Conservation (phyloP, 306 rosid genomes). For the Rosa persica region DNA sequence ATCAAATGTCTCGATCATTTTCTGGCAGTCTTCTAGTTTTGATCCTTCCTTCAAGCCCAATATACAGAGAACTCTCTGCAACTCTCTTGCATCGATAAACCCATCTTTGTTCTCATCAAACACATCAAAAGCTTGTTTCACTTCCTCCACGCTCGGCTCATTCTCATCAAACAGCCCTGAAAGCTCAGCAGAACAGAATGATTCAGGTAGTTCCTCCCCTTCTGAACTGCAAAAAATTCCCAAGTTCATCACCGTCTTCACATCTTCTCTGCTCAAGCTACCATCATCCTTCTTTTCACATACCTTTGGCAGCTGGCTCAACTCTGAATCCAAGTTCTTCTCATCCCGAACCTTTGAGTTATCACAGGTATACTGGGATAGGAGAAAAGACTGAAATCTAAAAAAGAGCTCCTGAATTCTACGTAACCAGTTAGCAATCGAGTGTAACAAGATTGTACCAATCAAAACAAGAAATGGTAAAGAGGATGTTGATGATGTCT, state of each 20-base stretch:
- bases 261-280: slow-evolving; percentile 51
- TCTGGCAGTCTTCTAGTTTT: slow-evolving; percentile 48
- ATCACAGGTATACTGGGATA: slow-evolving; percentile 13
- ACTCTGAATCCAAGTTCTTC: slow-evolving; percentile 21
- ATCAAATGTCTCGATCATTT: slow-evolving; percentile 65
- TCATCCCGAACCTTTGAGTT: slow-evolving; percentile 25
- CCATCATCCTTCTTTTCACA: slow-evolving; percentile 33
- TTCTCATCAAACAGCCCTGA: slow-evolving; percentile 67
- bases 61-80: slow-evolving; percentile 57
- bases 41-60: slow-evolving; percentile 58
- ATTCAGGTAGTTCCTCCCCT: slow-evolving; percentile 39
- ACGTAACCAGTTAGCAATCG: slow-evolving; percentile 7
- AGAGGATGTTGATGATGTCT: slow-evolving; percentile 6
- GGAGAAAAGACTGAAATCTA: slow-evolving; percentile 27
- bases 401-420: slow-evolving; percentile 6
- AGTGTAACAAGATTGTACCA: background rate
- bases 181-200: slow-evolving; percentile 39
- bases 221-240: slow-evolving; percentile 58
- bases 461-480: slow-evolving; percentile 24
- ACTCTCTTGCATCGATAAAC: slow-evolving; percentile 65
- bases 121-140: slow-evolving; percentile 83
- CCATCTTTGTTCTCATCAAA: slow-evolving; percentile 83
- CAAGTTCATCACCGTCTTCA: slow-evolving; percentile 53
- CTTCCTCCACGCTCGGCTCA: slow-evolving; percentile 82
- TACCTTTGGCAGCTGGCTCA: slow-evolving; percentile 7